Conservation (phyloP, 2,329 filamentous ascomycete genomes). For the Neopestalotiopsis rosae region DNA sequence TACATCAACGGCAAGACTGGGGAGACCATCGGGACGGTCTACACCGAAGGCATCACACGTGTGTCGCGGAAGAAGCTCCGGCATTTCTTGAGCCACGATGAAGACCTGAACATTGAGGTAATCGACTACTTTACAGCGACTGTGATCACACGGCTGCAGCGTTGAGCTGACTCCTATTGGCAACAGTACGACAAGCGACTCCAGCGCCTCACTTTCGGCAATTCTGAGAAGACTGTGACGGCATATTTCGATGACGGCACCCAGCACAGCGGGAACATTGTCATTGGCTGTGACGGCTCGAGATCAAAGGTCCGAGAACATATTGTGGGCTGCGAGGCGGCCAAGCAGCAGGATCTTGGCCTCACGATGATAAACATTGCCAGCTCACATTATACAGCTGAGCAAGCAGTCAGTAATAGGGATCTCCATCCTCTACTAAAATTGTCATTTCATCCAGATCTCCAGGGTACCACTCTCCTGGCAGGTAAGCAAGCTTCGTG, state of each 20-base stretch:
- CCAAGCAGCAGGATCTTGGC: neutral
- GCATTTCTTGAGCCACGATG: neutral
- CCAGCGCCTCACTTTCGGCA: neutral
- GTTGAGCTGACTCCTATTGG: neutral
- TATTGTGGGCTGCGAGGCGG: neutral
- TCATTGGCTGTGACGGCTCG: neutral
- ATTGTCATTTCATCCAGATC: neutral
- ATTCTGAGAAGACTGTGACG: neutral
- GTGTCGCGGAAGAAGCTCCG: slow-evolving; percentile 5
- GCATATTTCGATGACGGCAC: neutral
- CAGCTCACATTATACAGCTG: neutral
- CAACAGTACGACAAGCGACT: neutral
- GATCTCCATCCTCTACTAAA: neutral
- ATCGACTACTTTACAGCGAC: neutral
- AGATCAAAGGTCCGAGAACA: slow-evolving; percentile 11
- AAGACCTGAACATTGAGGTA: neutral
- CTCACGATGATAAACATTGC: neutral
- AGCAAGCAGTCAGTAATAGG: neutral
- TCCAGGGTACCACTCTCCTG: neutral
- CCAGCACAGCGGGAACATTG: neutral
- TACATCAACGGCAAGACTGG: slow-evolving; percentile 5
- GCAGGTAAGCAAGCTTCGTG: neutral
- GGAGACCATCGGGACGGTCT: neutral
- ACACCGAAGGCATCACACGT: neutral
- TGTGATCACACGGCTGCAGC: neutral